Evolutionary conservation across 441 rosid species (phyloP).

Genomic region (Euphorbia schlechtendalii): DNA sequence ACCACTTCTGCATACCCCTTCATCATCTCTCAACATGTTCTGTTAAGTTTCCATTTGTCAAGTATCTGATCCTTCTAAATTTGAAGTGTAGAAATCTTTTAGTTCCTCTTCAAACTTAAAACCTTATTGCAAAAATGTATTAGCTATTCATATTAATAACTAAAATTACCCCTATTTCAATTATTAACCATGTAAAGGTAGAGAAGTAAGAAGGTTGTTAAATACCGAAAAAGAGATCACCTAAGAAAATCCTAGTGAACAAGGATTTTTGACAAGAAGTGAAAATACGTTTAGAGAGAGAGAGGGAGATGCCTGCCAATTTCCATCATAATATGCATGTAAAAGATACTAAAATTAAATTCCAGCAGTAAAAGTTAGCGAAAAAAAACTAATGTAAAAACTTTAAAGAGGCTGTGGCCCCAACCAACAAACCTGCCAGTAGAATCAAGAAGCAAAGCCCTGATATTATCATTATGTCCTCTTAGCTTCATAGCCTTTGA

Average conservation of each 20-base stretch:
- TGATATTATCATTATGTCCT: slow-evolving; percentile 95
- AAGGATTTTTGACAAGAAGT: neutral
- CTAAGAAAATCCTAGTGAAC: neutral
- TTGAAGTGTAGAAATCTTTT: neutral
- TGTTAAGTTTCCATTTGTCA: neutral
- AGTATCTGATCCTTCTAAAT: neutral
- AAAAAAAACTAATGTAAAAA: neutral
- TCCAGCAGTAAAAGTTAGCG: neutral
- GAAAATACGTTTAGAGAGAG: too few species aligned
- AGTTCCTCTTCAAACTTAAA: neutral
- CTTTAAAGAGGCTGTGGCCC: slow-evolving; percentile 2
- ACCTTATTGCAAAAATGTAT: neutral
- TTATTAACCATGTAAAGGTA: neutral
- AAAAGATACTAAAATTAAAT: neutral
- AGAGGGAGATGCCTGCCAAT: neutral
- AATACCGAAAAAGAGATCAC: neutral
- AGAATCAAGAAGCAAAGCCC: slow-evolving; percentile 89
- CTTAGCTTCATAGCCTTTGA: slow-evolving; percentile 91
- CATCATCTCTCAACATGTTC: neutral
- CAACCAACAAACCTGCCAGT: slow-evolving; percentile 67
- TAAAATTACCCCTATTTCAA: neutral
- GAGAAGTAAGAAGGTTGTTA: neutral
- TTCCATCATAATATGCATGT: neutral
- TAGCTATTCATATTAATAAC: neutral
- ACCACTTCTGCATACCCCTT: neutral